Evolutionary conservation across 305 asterid species (phyloP).

Genomic region (Vinca major): DNA sequence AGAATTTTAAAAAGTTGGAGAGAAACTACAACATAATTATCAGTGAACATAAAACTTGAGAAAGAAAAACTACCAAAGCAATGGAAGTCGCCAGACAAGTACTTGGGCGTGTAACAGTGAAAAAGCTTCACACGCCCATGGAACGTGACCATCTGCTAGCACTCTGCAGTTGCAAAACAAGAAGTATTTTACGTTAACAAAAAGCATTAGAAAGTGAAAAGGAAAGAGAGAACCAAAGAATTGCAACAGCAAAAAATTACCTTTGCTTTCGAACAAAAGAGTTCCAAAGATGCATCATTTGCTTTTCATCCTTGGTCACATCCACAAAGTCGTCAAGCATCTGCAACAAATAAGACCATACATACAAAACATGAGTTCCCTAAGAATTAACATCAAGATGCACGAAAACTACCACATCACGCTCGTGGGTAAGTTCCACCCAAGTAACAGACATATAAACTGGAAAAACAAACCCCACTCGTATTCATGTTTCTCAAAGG

Average conservation of each 20-base stretch:
- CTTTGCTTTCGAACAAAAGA: slow-evolving; percentile 95
- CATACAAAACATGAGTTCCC: background rate
- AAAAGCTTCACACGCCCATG: slow-evolving; percentile 99
- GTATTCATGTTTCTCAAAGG: slow-evolving; percentile 1
- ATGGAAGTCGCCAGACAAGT: slow-evolving; percentile 51
- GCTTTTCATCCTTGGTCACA: slow-evolving; percentile 89
- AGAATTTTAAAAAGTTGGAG: too few species aligned
- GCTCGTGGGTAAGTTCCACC: background rate
- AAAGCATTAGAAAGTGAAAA: background rate
- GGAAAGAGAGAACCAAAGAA: background rate
- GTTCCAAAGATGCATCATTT: slow-evolving; percentile 99
- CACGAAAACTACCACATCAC: background rate
- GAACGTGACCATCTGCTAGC: slow-evolving; percentile 92
- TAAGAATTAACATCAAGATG: background rate
- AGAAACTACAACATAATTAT: too few species aligned
- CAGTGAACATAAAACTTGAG: too few species aligned
- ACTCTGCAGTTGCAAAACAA: slow-evolving; percentile 52
- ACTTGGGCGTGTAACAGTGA: slow-evolving; percentile 59
- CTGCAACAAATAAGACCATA: slow-evolving; percentile 38
- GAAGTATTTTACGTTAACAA: slow-evolving; percentile 1
- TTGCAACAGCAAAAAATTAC: slow-evolving; percentile 23
- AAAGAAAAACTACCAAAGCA: slow-evolving; percentile 44
- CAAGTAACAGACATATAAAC: background rate
- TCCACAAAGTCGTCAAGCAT: slow-evolving; percentile 99
- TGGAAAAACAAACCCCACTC: background rate